Conservation (phyloP, 129 eudicot species). For the carrot (Daucus carota) region DNA sequence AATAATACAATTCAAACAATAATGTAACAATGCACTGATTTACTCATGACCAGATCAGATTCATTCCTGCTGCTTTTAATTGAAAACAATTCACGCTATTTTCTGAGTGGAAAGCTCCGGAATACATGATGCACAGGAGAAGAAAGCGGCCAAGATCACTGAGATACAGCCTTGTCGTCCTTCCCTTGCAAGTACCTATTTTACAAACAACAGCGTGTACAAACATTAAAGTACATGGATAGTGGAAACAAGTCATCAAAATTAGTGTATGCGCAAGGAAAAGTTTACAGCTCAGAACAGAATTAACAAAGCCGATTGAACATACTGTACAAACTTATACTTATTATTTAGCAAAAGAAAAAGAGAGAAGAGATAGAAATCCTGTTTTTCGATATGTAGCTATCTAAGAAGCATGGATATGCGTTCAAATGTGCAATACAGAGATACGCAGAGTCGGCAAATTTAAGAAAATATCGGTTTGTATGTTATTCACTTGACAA, state of each 20-base stretch:
- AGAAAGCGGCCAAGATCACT: not conserved
- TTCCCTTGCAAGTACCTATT: conserved; percentile 44
- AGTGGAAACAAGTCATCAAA: not conserved
- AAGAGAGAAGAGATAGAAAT: too few relatives aligned
- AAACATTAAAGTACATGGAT: not conserved
- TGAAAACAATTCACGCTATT: not conserved
- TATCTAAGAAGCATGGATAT: too few relatives aligned
- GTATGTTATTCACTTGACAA: too few relatives aligned
- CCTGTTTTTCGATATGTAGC: too few relatives aligned
- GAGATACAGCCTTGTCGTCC: conserved; percentile 36
- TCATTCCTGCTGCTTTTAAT: not conserved
- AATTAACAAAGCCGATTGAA: conserved; percentile 8
- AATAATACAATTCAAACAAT: not conserved
- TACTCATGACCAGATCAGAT: not conserved
- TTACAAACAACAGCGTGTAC: not conserved
- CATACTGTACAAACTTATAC: conserved; percentile 6
- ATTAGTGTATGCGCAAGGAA: not conserved
- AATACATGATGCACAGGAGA: not conserved
- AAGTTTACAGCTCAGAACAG: not conserved
- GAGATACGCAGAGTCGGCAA: too few relatives aligned
- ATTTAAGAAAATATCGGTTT: too few relatives aligned
- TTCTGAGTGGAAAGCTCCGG: not conserved
- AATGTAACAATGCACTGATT: not conserved
- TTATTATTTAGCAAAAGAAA: not conserved
- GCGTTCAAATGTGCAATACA: too few relatives aligned